These are phyloP conservation scores for Scolecobasidium constrictum DNA, from an alignment of 2,329 filamentous ascomycete genomes.

Conservation along the genomic window DNA sequence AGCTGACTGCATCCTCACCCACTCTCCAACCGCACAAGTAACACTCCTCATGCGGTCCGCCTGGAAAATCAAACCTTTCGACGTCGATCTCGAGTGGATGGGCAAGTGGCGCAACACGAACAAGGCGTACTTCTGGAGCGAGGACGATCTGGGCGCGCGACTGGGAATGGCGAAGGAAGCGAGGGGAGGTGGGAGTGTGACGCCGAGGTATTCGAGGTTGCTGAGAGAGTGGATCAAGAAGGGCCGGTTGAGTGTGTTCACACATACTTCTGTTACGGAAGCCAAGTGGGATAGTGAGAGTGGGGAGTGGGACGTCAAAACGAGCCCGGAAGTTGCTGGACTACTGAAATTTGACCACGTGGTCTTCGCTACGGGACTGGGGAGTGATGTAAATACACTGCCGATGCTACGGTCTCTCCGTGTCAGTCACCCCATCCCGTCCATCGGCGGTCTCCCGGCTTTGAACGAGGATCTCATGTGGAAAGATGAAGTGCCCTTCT, in stretches of 20 bases:
- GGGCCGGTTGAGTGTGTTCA: conserved; percentile 44
- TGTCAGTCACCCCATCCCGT: conserved; percentile 48
- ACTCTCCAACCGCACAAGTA: conserved; percentile 56
- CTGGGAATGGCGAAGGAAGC: conserved; percentile 55
- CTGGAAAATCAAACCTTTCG: conserved; percentile 62
- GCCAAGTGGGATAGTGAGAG: conserved; percentile 38
- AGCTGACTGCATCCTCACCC: conserved; percentile 52
- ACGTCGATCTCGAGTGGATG: conserved; percentile 68
- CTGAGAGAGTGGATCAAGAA: conserved; percentile 47
- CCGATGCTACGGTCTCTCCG: conserved; percentile 52
- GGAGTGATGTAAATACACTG: conserved; percentile 49
- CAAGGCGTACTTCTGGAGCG: conserved; percentile 67
- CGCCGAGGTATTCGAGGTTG: conserved; percentile 55
- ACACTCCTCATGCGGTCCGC: conserved; percentile 57
- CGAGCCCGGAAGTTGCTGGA: conserved; percentile 39
- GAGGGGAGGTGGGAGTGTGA: conserved; percentile 67
- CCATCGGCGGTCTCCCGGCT: conserved; percentile 57
- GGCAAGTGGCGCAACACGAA: conserved; percentile 71
- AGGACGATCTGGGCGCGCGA: conserved; percentile 48
- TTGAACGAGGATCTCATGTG: conserved; percentile 69
- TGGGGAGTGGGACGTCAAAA: conserved; percentile 42
- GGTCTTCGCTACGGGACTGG: conserved; percentile 65
- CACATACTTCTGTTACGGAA: conserved; percentile 44
- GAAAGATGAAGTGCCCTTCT: conserved; percentile 61
- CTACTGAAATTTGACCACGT: conserved; percentile 53